Conservation (phyloP, 2,329 filamentous ascomycete genomes). For the Monosporascus sp. region DNA sequence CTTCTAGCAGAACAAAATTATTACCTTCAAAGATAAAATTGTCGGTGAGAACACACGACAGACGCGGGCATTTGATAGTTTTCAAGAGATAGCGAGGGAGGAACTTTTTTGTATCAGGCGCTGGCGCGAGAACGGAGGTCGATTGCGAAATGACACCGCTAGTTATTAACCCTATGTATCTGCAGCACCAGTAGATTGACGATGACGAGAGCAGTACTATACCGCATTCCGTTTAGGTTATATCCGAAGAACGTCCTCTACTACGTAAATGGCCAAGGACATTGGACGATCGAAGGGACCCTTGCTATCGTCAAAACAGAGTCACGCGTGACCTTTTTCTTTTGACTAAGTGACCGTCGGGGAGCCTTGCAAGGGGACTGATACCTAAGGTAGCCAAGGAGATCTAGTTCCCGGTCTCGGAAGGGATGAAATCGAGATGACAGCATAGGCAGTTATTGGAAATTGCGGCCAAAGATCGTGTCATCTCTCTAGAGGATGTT, state of each 20-base stretch:
- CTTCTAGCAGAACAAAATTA: background rate
- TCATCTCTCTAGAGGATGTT: background rate
- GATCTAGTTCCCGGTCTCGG: background rate
- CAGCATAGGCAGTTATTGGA: too few relatives aligned
- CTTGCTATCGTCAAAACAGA: background rate
- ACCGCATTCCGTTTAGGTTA: background rate
- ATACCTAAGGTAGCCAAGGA: background rate
- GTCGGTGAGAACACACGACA: background rate
- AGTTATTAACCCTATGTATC: background rate
- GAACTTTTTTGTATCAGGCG: background rate
- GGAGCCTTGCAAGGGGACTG: background rate
- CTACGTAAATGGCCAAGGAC: background rate
- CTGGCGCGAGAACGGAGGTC: background rate
- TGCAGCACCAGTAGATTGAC: background rate
- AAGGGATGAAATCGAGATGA: background rate
- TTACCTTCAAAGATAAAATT: background rate
- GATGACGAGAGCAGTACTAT: background rate
- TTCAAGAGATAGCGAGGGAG: background rate
- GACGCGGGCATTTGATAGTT: background rate
- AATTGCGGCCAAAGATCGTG: background rate
- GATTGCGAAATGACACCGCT: background rate
- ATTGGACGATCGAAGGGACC: background rate
- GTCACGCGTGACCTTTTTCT: background rate
- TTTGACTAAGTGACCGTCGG: background rate
- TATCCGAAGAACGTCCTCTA: background rate